Conservation (phyloP, 1,284 basidiomycete genomes). For the Moesziomyces aphidis region DNA sequence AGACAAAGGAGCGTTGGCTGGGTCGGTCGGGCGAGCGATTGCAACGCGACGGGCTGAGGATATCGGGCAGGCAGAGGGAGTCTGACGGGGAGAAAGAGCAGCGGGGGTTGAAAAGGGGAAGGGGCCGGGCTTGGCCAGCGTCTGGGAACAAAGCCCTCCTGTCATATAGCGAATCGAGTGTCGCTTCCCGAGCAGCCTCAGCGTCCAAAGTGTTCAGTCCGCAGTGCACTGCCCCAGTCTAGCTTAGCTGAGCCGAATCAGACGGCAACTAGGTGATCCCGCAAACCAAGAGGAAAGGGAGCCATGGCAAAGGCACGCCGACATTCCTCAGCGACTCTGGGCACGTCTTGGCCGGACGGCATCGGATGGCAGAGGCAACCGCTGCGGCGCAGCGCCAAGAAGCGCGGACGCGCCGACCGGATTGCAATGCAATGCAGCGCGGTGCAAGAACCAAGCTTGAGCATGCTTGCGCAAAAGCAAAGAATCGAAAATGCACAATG, state of each 20-base stretch:
- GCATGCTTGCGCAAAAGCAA: background rate
- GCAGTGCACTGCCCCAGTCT: too few relatives aligned
- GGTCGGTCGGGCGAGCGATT: slow-evolving; percentile 3
- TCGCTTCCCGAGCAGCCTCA: background rate
- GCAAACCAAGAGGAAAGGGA: too few relatives aligned
- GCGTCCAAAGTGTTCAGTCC: background rate
- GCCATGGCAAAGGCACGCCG: background rate
- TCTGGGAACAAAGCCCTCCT: slow-evolving; percentile 9
- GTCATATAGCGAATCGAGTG: slow-evolving; percentile 7
- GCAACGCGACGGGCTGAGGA: background rate
- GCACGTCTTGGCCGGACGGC: background rate
- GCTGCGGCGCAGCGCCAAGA: background rate
- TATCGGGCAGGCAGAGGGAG: background rate
- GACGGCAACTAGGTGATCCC: too few relatives aligned
- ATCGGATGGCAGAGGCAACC: background rate
- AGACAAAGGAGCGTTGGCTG: slow-evolving; percentile 1
- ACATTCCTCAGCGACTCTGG: background rate
- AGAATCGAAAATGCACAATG: too few relatives aligned
- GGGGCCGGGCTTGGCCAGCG: slow-evolving; percentile 12
- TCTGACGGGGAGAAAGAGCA: background rate
- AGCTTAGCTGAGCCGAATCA: too few relatives aligned
- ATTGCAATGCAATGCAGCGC: background rate
- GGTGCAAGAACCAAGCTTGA: background rate
- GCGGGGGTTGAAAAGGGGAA: slow-evolving; percentile 16
- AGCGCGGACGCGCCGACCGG: background rate